Conservation (phyloP, 2,329 filamentous ascomycete genomes). For the Sclerotinia nivalis region DNA sequence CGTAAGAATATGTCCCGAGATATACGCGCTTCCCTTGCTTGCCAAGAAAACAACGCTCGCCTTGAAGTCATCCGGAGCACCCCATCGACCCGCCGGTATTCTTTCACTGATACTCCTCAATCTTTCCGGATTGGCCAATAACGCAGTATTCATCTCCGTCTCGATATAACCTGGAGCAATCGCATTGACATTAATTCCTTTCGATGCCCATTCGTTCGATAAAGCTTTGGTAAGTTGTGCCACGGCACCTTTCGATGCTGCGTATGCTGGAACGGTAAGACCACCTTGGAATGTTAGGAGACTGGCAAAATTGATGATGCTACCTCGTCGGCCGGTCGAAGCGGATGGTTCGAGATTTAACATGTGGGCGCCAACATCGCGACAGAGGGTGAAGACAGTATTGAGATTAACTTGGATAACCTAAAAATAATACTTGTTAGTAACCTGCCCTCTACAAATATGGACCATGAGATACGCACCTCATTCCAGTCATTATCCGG, state of each 20-base stretch:
- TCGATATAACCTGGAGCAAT: constrained; percentile 88
- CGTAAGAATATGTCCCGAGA: constrained; percentile 77
- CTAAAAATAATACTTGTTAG: constrained; percentile 35
- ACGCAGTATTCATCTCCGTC: constrained; percentile 90
- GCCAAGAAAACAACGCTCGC: constrained; percentile 77
- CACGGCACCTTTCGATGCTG: constrained; percentile 81
- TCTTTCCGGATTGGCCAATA: constrained; percentile 71
- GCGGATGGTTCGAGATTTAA: constrained; percentile 58
- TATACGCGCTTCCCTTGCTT: constrained; percentile 74
- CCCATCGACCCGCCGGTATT: constrained; percentile 85
- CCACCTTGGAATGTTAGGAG: constrained; percentile 91
- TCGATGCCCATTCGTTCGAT: constrained; percentile 81
- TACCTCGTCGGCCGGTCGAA: constrained; percentile 72
- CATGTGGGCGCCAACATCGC: constrained; percentile 79
- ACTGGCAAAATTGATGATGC: constrained; percentile 82
- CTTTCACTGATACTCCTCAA: constrained; percentile 73
- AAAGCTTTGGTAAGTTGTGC: constrained; percentile 67
- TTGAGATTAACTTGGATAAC: constrained; percentile 84
- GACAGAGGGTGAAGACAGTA: constrained; percentile 75
- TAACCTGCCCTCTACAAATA: constrained; percentile 45
- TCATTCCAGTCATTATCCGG: constrained; percentile 45
- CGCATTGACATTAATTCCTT: constrained; percentile 81
- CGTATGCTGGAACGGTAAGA: constrained; percentile 84
- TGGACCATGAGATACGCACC: constrained; percentile 63
- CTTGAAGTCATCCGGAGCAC: constrained; percentile 82